These are phyloP conservation scores for Venturia effusa DNA, from an alignment of 2,329 filamentous ascomycete species.

Conservation along the genomic window DNA sequence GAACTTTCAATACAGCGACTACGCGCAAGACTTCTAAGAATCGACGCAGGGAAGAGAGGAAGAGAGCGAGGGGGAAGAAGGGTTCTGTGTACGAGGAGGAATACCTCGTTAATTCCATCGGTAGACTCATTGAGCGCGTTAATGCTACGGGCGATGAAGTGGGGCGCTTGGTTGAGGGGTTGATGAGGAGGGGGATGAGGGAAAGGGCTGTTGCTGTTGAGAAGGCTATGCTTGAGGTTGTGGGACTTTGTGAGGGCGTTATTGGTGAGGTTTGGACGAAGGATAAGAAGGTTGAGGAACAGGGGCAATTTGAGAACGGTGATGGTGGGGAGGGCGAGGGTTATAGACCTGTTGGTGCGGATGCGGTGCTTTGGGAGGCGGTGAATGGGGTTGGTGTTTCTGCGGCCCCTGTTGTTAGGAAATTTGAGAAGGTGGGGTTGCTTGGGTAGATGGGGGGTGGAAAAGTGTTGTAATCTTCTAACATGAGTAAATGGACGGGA, in stretches of 20 bases:
- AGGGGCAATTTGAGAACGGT: conserved; percentile 14
- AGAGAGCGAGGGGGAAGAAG: conserved; percentile 88
- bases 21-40: conserved; percentile 80
- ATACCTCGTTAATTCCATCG: conserved; percentile 82
- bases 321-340: conserved; percentile 13
- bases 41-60: conserved; percentile 80
- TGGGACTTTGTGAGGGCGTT: conserved; percentile 55
- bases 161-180: conserved; percentile 60
- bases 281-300: conserved; percentile 22
- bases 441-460: background rate
- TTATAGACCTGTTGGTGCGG: conserved; percentile 28
- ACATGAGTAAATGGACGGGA: too few relatives aligned
- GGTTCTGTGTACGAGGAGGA: conserved; percentile 97
- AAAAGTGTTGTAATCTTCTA: too few relatives aligned
- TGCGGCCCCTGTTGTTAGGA: conserved; percentile 41
- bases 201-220: conserved; percentile 76
- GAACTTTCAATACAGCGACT: conserved; percentile 61
- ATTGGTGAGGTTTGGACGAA: conserved; percentile 58
- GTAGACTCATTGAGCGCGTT: conserved; percentile 71
- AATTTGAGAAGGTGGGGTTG: conserved; percentile 32
- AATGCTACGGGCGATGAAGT: conserved; percentile 64
- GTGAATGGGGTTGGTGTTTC: conserved; percentile 24
- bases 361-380: conserved; percentile 36
- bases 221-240: conserved; percentile 60
- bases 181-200: conserved; percentile 73